phyloP scores from a whole-genome alignment of 331 rosid genomes.

The Ulmus americana region DNA sequence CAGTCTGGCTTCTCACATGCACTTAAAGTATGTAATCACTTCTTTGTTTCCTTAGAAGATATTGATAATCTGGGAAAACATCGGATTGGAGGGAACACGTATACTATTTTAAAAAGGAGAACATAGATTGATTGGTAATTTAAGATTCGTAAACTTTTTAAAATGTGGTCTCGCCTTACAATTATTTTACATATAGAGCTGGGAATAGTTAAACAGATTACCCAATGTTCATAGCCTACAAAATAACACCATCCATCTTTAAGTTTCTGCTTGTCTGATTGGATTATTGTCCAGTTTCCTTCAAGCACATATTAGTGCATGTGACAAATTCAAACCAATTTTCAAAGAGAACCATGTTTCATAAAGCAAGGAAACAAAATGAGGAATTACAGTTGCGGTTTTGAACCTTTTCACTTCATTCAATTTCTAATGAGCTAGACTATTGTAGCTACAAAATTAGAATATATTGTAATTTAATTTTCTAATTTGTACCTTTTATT shows the following conservation, averaged over 20 bases:
- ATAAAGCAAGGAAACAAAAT: neutral
- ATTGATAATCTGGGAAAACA: neutral
- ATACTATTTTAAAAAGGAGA: no score
- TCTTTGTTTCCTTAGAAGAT: neutral
- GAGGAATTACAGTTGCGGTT: neutral
- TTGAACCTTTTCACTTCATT: neutral
- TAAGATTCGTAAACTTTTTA: neutral
- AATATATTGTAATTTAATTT: neutral
- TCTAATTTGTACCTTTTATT: neutral
- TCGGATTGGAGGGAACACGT: no score
- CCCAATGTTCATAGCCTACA: neutral
- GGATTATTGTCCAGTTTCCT: neutral
- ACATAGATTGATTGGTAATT: no score
- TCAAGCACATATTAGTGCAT: neutral
- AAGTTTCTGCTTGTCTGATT: neutral
- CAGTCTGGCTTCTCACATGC: constrained; percentile 98
- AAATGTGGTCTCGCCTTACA: neutral
- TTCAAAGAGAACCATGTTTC: neutral
- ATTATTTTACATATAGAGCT: neutral
- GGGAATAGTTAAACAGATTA: neutral
- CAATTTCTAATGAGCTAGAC: neutral
- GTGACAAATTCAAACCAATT: neutral
- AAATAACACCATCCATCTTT: neutral
- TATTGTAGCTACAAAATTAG: neutral
- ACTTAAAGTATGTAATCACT: constrained; percentile 49